Evolutionary conservation across 345 rosid species (phyloP), one percentile per base, ranked within the genome.

Genomic region (Mercurialis annua): DNA sequence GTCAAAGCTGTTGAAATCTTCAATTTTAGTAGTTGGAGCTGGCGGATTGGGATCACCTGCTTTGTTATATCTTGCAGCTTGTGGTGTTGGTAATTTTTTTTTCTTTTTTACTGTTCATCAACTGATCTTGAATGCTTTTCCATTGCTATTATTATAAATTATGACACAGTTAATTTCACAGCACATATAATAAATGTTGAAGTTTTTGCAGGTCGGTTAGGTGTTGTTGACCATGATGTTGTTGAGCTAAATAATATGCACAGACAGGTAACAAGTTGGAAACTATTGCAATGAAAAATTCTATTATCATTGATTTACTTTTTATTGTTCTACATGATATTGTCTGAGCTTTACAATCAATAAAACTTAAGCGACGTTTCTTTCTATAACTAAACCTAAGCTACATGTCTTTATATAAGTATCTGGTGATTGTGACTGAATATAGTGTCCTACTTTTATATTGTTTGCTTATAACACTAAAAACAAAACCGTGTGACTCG

Each of bases 161-260:
- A 49, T 23, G 14, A 51, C 26, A 14, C 18, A 53, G 9, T 36
- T 3, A 36, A 36, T 36, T 3, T 26, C 26, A 53, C 27, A 27
- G n/a, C 17, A 26, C 30, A 26, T 50, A 10, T 8, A 12, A 10
- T 33, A 31, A 1, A 56, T 56, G 31, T 56, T 56, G 20, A 56
- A 56, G 9, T 31, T 56, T 30, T 69, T 59, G 52, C 78, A 94
- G 99, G 97, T 67, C 84, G 86, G 18, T 75, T 91, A 83, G 97
- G 99, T 62, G 83, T 94, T 47, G 95, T 94, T 18, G 96, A 94
- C 78, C 92, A 94, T 65, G 99, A 91, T 83, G 84, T 87, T 27
- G 97, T 94, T 62, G 99, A 91, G 78, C 94, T 91, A 68, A 94
- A 89, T 69, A 94, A 91, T 68, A 87, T 94, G 99, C 99, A 94